A percentile compares a stretch with the other conserved stretches of the same genome.
Evolutionary conservation across 2,329 filamentous ascomycete genomes (phyloP).

Genomic region (Paracoccidioides lutzii): DNA sequence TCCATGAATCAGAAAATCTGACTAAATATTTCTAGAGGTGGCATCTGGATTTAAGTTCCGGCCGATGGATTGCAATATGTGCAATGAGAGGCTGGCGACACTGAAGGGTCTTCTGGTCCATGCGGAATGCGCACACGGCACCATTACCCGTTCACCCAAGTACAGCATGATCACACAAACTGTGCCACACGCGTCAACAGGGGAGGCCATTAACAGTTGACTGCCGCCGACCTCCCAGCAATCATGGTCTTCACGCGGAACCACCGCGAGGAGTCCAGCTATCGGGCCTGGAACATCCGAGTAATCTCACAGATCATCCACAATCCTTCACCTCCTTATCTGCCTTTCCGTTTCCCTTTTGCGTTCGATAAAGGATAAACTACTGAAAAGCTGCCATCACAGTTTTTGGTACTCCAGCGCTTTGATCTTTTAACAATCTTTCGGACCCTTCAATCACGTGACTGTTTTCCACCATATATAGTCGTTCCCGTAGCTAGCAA

Average conservation of each 20-base stretch:
- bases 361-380: no score
- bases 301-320: neutral
- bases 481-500: no score
- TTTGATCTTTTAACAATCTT: no score
- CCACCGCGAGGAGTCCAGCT: neutral
- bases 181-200: no score
- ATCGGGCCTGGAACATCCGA: neutral
- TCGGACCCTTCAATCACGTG: no score
- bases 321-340: neutral
- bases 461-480: no score
- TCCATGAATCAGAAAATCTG: neutral
- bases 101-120: neutral
- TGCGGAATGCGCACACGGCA: neutral
- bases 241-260: neutral
- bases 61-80: neutral
- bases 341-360: neutral
- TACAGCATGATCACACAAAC: neutral
- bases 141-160: neutral
- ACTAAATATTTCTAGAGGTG: neutral
- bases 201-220: neutral
- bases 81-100: neutral
- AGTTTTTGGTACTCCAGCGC: no score
- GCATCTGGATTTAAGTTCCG: neutral
- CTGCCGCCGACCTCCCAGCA: neutral
- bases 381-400: no score